Evolutionary conservation across 768 basidiomycete species (phyloP).

Genomic region (Serendipita indica): DNA sequence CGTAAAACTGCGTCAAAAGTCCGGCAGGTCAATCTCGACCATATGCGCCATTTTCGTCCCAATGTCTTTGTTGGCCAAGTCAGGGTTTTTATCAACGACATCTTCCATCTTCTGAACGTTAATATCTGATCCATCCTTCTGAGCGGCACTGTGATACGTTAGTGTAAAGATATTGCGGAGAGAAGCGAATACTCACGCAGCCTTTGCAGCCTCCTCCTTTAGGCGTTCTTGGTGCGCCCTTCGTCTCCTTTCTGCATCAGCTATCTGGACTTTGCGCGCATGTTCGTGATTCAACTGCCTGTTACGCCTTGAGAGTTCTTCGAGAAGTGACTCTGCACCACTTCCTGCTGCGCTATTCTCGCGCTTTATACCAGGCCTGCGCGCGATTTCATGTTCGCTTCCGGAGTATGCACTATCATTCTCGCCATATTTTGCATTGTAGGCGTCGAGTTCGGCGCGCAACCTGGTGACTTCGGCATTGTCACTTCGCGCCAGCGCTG

Average conservation of each 20-base stretch:
- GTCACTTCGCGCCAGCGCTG: not conserved
- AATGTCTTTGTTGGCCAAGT: not conserved
- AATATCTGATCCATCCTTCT: not conserved
- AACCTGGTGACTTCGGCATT: not conserved
- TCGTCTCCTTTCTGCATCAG: not conserved
- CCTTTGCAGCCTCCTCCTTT: conserved; percentile 1
- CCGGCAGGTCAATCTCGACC: not conserved
- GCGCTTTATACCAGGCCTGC: not conserved
- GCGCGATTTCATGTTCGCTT: not conserved
- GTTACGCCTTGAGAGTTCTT: not conserved
- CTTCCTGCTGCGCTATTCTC: not conserved
- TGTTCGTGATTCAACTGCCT: conserved; percentile 1
- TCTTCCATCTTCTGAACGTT: not conserved
- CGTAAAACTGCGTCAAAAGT: not conserved
- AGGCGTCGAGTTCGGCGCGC: not conserved
- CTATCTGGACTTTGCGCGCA: not conserved
- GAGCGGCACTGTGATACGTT: not conserved
- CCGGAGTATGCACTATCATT: not conserved
- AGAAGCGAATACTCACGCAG: not conserved
- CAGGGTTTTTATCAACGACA: not conserved
- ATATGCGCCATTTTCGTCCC: conserved; percentile 1
- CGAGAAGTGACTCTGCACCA: not conserved
- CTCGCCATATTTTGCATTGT: not conserved
- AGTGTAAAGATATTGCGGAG: not conserved
- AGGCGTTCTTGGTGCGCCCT: not conserved